Evolutionary conservation across 1,139 yeast species (phyloP), one percentile per base, ranked within the genome.

Genomic region (Yamadazyma pseudoaaseri): DNA sequence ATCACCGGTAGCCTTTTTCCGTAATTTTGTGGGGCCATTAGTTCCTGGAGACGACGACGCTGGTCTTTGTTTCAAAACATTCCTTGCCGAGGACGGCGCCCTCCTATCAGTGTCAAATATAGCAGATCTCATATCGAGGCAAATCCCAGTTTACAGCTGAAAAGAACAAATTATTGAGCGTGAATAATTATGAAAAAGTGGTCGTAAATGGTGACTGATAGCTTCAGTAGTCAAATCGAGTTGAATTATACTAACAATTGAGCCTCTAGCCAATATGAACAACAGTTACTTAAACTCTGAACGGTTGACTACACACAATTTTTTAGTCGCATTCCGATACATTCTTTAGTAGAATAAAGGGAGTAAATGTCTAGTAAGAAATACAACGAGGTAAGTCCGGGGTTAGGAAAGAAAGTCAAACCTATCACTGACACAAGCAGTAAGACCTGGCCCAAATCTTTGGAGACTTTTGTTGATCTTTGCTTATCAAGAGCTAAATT

Each of bases 71-170:
- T 25, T 20, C 8, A 30, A 16, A 13, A 11, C 16, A 11, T 13
- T 23, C 7, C 17, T 11, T 22, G 11, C 18, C 8, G 34, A 17
- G 26, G 27, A 24, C 20, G 24, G 21, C 7, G 25, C 12, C 12
- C 29, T 22, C 20, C 31, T 29, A 6, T 52, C 59, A 17, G 51
- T 54, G 33, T 58, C 58, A 40, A 65, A 65, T 21, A 64, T 63
- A 12, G 72, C 61, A 8, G 70, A 63, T 43, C 61, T 58, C 71
- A 64, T 65, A n/a, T 6, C 20, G n/a, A n/a, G n/a, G n/a, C n/a
- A n/a, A n/a, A n/a, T n/a, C n/a, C n/a, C n/a, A n/a, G n/a, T n/a
- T n/a, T n/a, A n/a, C n/a, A n/a, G n/a, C n/a, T n/a, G n/a, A n/a
- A n/a, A n/a, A n/a, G n/a, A n/a, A n/a, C n/a, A n/a, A n/a, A n/a